Base-by-base conservation (phyloP, 164 flowering plant genomes). In the Nymphaea thermarum region DNA sequence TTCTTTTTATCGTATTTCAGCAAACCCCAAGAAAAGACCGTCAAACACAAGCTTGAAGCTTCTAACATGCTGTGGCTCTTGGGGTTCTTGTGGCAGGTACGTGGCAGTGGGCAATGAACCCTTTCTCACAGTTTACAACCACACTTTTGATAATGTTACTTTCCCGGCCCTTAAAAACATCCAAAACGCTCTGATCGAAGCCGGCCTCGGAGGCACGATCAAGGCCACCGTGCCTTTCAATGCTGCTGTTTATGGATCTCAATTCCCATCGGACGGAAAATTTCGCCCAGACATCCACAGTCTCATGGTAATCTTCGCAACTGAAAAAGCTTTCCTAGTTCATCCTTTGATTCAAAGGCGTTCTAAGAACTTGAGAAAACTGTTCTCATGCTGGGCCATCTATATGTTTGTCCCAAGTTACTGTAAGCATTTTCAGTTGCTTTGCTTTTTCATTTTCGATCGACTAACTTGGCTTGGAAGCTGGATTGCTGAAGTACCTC, bases 21-120 rank as follows among this genome's bases (percentile, higher is more conserved):
- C 10, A 55, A 55, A 55, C 60, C 10, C 60, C 16, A 16, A 55
- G 12, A 8, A 55, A 8, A 8, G 60, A 55, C 16, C 60, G 10
- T 10, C 12, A 55, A 16, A 16, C 60, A 8, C 16, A 8, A 55
- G 10, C 18, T 43, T 43, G 17, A 4, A 41, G 51, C 4, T 25
- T 11, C 42, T 47, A 8, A 61, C n/a, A 43, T 43, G 63, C 14
- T 63, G 8, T 7, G 16, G 60, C 16, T 8, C 10, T 16, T 55
- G 60, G 60, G 10, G 10, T 55, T 55, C 16, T 4, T 67, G 43
- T 55, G 60, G 36, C 74, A 75, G 72, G 42, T 75, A 75, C 65
- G 78, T 75, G 14, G 78, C 72, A 64, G 75, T 75, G 44, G 75
- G 78, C 43, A 75, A 75, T 43, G 78, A 75, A 53, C 75, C 78